Evolutionary conservation across 495 filamentous ascomycete genomes (phyloP).

Genomic region (Aspergillus avenaceus): DNA sequence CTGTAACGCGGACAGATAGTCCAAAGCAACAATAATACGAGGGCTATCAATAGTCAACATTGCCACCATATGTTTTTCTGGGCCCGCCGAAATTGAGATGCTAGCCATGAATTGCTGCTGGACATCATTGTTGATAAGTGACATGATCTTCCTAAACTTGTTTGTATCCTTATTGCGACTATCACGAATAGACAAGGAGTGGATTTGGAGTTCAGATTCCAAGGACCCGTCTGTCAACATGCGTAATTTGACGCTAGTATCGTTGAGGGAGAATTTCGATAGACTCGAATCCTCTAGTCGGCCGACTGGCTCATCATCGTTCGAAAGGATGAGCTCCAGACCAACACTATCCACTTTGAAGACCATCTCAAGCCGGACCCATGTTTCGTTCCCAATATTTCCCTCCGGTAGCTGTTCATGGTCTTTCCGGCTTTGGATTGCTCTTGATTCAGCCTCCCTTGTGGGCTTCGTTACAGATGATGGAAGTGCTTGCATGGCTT

Average conservation of each 20-base stretch:
- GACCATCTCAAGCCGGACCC: conserved; percentile 91
- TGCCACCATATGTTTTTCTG: conserved; percentile 78
- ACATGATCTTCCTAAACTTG: conserved; percentile 98
- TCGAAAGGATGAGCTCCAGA: conserved; percentile 78
- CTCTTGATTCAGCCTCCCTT: conserved; percentile 32
- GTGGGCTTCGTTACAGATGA: conserved; percentile 48
- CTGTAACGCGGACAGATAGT: conserved; percentile 89
- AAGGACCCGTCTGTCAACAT: conserved; percentile 91
- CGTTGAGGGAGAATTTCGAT: conserved; percentile 88
- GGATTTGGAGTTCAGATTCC: conserved; percentile 89
- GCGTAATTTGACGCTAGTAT: conserved; percentile 86
- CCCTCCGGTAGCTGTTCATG: conserved; percentile 51
- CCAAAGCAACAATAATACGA: conserved; percentile 87
- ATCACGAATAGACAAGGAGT: conserved; percentile 92
- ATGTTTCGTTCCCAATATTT: conserved; percentile 58
- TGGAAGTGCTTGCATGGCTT: conserved; percentile 61
- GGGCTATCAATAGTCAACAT: conserved; percentile 96
- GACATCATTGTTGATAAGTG: conserved; percentile 85
- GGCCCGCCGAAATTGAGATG: conserved; percentile 83
- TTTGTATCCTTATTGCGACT: conserved; percentile 81
- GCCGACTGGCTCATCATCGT: conserved; percentile 69
- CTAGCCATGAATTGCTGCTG: conserved; percentile 97
- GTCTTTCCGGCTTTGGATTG: conserved; percentile 47
- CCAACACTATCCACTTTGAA: conserved; percentile 87
- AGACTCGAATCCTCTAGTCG: conserved; percentile 76